Base-by-base conservation (phyloP, 192 early-diverging fungal genomes). In the Backusella parvicylindrica region DNA sequence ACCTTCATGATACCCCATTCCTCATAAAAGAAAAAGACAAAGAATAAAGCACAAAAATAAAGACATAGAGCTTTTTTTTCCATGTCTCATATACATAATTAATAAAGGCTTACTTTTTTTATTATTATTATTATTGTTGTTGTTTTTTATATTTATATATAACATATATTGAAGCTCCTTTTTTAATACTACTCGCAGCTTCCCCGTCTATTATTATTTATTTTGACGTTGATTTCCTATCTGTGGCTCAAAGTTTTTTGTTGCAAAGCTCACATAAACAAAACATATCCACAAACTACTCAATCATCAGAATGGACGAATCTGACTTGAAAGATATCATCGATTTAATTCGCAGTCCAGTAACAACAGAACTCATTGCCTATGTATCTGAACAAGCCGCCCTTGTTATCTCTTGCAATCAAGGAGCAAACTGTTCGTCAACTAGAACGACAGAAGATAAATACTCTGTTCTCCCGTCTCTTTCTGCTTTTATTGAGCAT, bases 401-500 rank as follows among this genome's bases (percentile, higher is more conserved):
- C 21, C 28, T 78, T 21, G 77, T 78, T 5, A 68, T 78, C 53
- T 72, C 77, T 12, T 78, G 77, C 32, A 56, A 72, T 66, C 60
- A 75, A 72, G 15, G 23, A 2, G 28, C 37, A 65, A 33, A 15
- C 49, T 72, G 35, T 6, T 7, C 64, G 16, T 53, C 21, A 12
- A 65, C 63, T 43, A 35, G 33, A 36, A 12, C n/a, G 13, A 13
- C 32, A 30, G 31, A 74, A n/a, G 28, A 28, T 4, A 38, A 56
- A 35, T 43, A 50, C 41, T 64, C 75, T 12, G 70, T 70, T 5
- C 76, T 94, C 6, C 93, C 93, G 15, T 83, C 89, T 0, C 77
- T 94, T 37, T 77, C 84, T 43, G 75, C 81, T 37, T 94, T 94
- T 78, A 90, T 94, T 68, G 83, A 85, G 1, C 82, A 85, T 31